These are phyloP conservation scores for Conidiobolus coronatus DNA, from an alignment of 371 early-diverging fungal genomes.

Conservation along the genomic window DNA sequence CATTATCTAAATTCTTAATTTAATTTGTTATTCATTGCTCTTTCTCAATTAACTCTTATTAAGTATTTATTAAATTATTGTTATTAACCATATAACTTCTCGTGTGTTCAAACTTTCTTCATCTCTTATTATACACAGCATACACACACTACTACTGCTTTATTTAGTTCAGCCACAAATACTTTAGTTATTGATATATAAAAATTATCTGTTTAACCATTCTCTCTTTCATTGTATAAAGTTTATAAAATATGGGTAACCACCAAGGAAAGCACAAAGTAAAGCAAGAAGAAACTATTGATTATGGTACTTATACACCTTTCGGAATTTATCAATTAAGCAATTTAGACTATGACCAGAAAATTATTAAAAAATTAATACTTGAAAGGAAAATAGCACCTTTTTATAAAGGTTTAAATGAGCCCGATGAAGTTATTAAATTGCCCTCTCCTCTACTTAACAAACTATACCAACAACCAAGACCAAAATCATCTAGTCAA, in stretches of 20 bases:
- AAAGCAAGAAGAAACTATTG: constrained; percentile 29
- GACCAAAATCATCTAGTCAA: neutral
- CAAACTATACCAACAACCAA: constrained; percentile 7
- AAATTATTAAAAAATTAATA: constrained; percentile 52
- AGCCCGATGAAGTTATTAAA: constrained; percentile 24
- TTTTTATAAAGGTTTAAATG: constrained; percentile 59
- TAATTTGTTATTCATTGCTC: too few relatives aligned
- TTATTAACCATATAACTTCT: too few relatives aligned
- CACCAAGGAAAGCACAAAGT: constrained; percentile 12
- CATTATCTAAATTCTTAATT: too few relatives aligned
- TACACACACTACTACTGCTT: too few relatives aligned
- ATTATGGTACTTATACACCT: constrained; percentile 43
- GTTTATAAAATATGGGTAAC: constrained; percentile 16
- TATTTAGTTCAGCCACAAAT: too few relatives aligned
- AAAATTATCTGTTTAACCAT: too few relatives aligned
- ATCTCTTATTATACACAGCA: too few relatives aligned
- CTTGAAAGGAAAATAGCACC: constrained; percentile 52
- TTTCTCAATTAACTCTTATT: too few relatives aligned
- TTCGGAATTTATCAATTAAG: constrained; percentile 43
- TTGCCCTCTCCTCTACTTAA: constrained; percentile 6
- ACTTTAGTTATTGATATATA: too few relatives aligned
- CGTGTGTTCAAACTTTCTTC: too few relatives aligned
- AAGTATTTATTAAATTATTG: too few relatives aligned
- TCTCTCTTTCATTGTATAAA: neutral
- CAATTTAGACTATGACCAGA: constrained; percentile 52